Conservation (phyloP, 306 rosid species). For the Ceratonia siliqua region DNA sequence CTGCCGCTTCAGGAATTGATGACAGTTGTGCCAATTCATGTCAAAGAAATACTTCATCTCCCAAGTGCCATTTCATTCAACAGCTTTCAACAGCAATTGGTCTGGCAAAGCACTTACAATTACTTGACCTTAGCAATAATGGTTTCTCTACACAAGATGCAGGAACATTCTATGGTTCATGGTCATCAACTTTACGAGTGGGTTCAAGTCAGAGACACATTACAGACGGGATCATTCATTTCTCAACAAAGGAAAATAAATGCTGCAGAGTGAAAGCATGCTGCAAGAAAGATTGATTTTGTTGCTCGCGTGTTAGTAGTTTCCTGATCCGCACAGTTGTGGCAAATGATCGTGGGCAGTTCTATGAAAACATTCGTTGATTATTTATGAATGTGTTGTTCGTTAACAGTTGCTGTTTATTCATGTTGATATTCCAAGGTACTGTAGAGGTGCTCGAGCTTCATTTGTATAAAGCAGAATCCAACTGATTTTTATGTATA, state of each 20-base stretch:
- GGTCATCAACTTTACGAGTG: slow-evolving; percentile 62
- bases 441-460: background rate
- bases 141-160: slow-evolving; percentile 56
- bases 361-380: background rate
- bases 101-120: slow-evolving; percentile 56
- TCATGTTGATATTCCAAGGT: background rate
- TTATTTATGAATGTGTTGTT: background rate
- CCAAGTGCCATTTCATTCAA: slow-evolving; percentile 41
- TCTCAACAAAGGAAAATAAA: slow-evolving; percentile 55
- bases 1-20: slow-evolving; percentile 57
- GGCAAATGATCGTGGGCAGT: slow-evolving; percentile 10
- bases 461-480: slow-evolving; percentile 1
- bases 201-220: slow-evolving; percentile 62
- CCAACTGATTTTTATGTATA: slow-evolving; percentile 5
- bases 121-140: slow-evolving; percentile 79
- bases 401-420: background rate
- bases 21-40: slow-evolving; percentile 68
- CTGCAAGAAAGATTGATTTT: slow-evolving; percentile 66
- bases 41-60: slow-evolving; percentile 47
- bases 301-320: background rate
- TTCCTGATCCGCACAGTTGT: too few relatives aligned
- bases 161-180: slow-evolving; percentile 58
- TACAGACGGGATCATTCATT: slow-evolving; percentile 53
- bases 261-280: slow-evolving; percentile 80
- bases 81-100: slow-evolving; percentile 63